Percentiles rank a stretch among this genome's conserved stretches.
These are phyloP conservation scores for Pseudozyma sp. DNA, from an alignment of 1,284 basidiomycete genomes.

Conservation along the genomic window DNA sequence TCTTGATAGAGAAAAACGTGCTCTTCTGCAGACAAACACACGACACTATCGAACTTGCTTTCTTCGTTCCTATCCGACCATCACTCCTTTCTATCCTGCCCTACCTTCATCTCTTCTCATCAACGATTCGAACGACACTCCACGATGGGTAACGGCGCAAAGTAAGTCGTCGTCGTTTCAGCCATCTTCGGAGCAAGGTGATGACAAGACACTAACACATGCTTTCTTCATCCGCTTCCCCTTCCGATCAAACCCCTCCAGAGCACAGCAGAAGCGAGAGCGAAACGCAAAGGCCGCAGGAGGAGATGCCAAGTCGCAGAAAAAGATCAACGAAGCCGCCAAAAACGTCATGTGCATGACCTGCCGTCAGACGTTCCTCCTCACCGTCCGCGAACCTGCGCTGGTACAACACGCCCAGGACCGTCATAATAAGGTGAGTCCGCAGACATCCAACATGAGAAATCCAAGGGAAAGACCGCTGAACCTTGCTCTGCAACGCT, in stretches of 20 bases:
- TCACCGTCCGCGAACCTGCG: constrained; percentile 70
- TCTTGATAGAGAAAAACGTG: constrained; percentile 2
- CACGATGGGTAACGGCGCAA: constrained; percentile 61
- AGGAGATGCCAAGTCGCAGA: constrained; percentile 62
- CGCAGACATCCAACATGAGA: background rate
- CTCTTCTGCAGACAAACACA: too few species aligned
- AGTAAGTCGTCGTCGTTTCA: constrained; percentile 27
- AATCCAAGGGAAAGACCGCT: background rate
- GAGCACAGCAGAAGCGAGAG: constrained; percentile 67
- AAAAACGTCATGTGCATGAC: constrained; percentile 71
- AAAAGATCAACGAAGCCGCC: constrained; percentile 69
- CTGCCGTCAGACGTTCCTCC: constrained; percentile 72
- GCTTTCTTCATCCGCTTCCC: background rate
- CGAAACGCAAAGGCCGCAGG: constrained; percentile 62
- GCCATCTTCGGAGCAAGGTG: background rate
- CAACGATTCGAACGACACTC: background rate
- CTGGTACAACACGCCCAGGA: constrained; percentile 58
- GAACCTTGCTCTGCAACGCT: too few species aligned
- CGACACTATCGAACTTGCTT: too few species aligned
- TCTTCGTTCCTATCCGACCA: background rate
- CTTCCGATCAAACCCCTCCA: constrained; percentile 1
- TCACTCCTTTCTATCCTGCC: background rate
- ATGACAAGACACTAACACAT: background rate
- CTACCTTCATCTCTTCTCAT: background rate
- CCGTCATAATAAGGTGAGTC: constrained; percentile 61